These are phyloP conservation scores for Penicillium verhagenii DNA, from an alignment of 495 filamentous ascomycete genomes.

Conservation along the genomic window DNA sequence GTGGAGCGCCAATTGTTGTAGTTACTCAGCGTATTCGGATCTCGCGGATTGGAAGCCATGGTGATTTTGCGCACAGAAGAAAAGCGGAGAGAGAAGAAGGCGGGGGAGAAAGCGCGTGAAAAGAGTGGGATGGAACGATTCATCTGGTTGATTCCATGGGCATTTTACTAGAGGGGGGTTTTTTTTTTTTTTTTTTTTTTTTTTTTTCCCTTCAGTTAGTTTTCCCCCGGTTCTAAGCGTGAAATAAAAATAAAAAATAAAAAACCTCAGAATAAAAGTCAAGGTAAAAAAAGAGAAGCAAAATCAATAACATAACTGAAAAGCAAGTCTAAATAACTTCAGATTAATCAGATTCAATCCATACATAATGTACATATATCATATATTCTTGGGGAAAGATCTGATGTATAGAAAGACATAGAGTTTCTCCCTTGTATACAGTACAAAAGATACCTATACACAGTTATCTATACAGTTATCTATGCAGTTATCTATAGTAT, in stretches of 20 bases:
- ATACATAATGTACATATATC: no score
- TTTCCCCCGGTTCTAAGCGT: constrained; percentile 3
- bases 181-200: no score
- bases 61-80: constrained; percentile 22
- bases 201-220: no score
- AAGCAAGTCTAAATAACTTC: no score
- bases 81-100: not conserved
- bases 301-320: no score
- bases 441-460: not conserved
- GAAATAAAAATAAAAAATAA: not conserved
- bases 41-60: constrained; percentile 53
- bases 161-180: not conserved
- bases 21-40: constrained; percentile 91
- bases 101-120: not conserved
- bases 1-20: constrained; percentile 80
- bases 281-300: no score
- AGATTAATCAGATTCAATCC: not conserved
- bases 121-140: constrained; percentile 5
- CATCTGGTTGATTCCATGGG: constrained; percentile 4
- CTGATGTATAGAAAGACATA: no score
- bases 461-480: not conserved
- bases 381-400: no score
- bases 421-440: constrained; percentile 1
- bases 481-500: no score
- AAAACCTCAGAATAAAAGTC: not conserved